Evolutionary conservation across 495 filamentous ascomycete species (phyloP).

Genomic region (Apodospora peruviana): DNA sequence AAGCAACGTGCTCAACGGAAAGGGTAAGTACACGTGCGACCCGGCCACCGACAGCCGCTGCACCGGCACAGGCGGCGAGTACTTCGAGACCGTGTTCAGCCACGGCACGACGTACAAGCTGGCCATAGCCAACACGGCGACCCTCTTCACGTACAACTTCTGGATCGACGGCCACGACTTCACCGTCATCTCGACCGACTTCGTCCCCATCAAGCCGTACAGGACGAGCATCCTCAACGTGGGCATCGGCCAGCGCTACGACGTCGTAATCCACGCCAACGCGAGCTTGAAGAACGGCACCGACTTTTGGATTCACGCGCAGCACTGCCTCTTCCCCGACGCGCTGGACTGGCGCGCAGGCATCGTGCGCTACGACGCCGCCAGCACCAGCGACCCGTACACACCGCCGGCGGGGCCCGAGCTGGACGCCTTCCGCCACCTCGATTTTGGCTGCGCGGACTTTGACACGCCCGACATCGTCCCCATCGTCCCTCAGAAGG

Average conservation of each 20-base stretch:
- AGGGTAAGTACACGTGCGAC: not conserved
- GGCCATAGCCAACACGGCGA: constrained; percentile 42
- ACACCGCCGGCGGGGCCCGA: no score
- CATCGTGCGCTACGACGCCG: constrained; percentile 15
- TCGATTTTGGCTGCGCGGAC: no score
- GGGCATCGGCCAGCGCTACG: constrained; percentile 60
- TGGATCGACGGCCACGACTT: constrained; percentile 43
- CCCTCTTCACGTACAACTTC: constrained; percentile 8
- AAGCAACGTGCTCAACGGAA: not conserved
- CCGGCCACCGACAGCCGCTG: not conserved
- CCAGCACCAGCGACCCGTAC: constrained; percentile 1
- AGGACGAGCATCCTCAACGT: constrained; percentile 42
- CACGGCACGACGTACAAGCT: constrained; percentile 32
- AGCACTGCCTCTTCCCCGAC: constrained; percentile 1
- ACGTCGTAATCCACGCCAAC: constrained; percentile 56
- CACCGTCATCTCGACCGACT: constrained; percentile 42
- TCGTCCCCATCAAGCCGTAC: constrained; percentile 44
- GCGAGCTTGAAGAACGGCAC: constrained; percentile 17
- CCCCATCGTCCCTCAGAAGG: no score
- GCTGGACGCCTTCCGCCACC: no score
- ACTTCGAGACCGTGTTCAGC: not conserved
- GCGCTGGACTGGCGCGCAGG: constrained; percentile 7
- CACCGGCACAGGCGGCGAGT: constrained; percentile 2
- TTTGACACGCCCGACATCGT: no score
- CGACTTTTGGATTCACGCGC: constrained; percentile 51